These are phyloP conservation scores for Penicillium sp. DNA, from an alignment of 2,329 filamentous ascomycete genomes.

Conservation along the genomic window DNA sequence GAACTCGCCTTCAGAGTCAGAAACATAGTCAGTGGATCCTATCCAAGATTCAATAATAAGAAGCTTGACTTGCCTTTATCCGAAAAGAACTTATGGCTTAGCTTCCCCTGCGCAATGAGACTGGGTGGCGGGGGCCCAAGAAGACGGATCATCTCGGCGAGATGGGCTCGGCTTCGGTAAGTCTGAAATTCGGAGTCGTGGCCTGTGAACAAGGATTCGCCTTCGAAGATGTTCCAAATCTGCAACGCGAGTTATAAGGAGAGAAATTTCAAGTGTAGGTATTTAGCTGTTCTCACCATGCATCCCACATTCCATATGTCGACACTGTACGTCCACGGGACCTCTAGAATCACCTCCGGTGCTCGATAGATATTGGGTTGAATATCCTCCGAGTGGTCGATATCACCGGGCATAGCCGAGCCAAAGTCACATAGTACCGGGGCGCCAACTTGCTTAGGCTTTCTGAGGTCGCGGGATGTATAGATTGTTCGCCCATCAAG, in stretches of 20 bases:
- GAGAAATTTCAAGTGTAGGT: background rate
- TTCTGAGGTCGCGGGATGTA: slow-evolving; percentile 41
- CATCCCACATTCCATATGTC: slow-evolving; percentile 40
- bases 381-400: slow-evolving; percentile 31
- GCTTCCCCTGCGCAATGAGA: slow-evolving; percentile 34
- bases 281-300: background rate
- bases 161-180: slow-evolving; percentile 47
- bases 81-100: slow-evolving; percentile 42
- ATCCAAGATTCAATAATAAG: background rate
- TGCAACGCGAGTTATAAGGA: slow-evolving; percentile 17
- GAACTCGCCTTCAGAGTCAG: slow-evolving; percentile 30
- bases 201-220: slow-evolving; percentile 45
- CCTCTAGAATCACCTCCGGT: slow-evolving; percentile 49
- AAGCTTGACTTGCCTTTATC: slow-evolving; percentile 29
- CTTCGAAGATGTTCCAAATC: slow-evolving; percentile 53
- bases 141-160: slow-evolving; percentile 50
- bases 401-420: slow-evolving; percentile 41
- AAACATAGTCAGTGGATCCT: slow-evolving; percentile 3
- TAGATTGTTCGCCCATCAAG: slow-evolving; percentile 45
- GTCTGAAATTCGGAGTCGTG: slow-evolving; percentile 39
- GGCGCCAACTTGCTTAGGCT: slow-evolving; percentile 32
- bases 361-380: slow-evolving; percentile 38
- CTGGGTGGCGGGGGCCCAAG: slow-evolving; percentile 45
- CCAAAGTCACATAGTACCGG: slow-evolving; percentile 53
- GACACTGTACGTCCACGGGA: slow-evolving; percentile 47